Evolutionary conservation across 495 filamentous ascomycete genomes (phyloP).

Genomic region (Schizothecium vesticola): DNA sequence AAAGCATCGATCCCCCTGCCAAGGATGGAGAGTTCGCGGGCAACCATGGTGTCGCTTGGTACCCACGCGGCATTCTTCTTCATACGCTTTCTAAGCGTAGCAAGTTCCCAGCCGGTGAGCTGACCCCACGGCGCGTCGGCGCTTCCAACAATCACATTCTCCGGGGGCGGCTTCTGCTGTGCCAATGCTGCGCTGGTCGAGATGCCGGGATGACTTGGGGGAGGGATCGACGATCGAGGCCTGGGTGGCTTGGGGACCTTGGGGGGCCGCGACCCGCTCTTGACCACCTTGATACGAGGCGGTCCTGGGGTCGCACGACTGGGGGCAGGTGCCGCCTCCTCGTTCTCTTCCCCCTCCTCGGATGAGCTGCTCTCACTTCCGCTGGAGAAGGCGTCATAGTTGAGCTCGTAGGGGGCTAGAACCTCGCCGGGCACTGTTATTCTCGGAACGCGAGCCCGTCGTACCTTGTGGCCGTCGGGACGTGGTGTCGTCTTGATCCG

Average conservation of each 20-base stretch:
- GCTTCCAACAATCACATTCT: slow-evolving; percentile 68
- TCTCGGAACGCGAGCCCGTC: slow-evolving; percentile 36
- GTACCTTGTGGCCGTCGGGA: slow-evolving; percentile 49
- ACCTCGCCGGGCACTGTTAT: slow-evolving; percentile 56
- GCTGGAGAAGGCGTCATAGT: slow-evolving; percentile 46
- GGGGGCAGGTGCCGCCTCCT: slow-evolving; percentile 25
- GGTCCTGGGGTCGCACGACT: slow-evolving; percentile 30
- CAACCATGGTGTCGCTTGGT: slow-evolving; percentile 94
- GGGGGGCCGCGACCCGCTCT: slow-evolving; percentile 22
- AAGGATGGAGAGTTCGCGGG: slow-evolving; percentile 71
- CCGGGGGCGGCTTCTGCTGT: slow-evolving; percentile 69
- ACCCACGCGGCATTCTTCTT: slow-evolving; percentile 98
- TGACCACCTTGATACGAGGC: slow-evolving; percentile 40
- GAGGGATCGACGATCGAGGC: slow-evolving; percentile 40
- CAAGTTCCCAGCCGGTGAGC: slow-evolving; percentile 87
- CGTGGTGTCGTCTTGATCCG: slow-evolving; percentile 61
- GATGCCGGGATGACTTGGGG: slow-evolving; percentile 54
- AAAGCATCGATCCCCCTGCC: slow-evolving; percentile 76
- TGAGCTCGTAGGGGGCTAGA: slow-evolving; percentile 52
- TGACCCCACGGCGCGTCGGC: slow-evolving; percentile 82
- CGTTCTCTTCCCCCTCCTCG: slow-evolving; percentile 27
- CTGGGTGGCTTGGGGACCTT: slow-evolving; percentile 35
- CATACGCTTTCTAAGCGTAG: slow-evolving; percentile 87
- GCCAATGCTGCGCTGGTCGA: slow-evolving; percentile 81
- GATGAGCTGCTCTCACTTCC: slow-evolving; percentile 40